phyloP scores from a whole-genome alignment of 1,139 yeast genomes.

The Diutina pseudorugosa region DNA sequence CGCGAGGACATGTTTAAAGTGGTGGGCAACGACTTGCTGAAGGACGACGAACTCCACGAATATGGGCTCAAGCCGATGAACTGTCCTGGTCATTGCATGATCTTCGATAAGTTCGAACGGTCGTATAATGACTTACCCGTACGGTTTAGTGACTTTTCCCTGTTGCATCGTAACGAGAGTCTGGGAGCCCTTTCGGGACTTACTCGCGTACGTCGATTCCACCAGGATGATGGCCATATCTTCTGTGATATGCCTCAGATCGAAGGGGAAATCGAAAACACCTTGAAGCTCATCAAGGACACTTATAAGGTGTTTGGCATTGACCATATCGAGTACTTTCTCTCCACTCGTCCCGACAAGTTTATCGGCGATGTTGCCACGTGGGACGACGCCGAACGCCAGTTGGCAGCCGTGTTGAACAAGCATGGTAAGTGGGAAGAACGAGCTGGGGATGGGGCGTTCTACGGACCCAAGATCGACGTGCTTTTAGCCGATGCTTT shows the following conservation, averaged over 20 bases:
- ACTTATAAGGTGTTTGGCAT: slow-evolving; percentile 76
- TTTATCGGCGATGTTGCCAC: slow-evolving; percentile 72
- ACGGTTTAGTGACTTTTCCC: slow-evolving; percentile 84
- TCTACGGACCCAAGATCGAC: slow-evolving; percentile 95
- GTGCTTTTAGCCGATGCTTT: slow-evolving; percentile 74
- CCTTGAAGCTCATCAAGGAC: slow-evolving; percentile 63
- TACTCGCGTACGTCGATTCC: slow-evolving; percentile 91
- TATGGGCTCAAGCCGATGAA: slow-evolving; percentile 96
- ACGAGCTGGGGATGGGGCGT: slow-evolving; percentile 93
- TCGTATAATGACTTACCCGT: slow-evolving; percentile 86
- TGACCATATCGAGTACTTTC: slow-evolving; percentile 47
- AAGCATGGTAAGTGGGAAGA: slow-evolving; percentile 47
- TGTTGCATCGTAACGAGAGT: slow-evolving; percentile 89
- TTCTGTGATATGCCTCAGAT: slow-evolving; percentile 83
- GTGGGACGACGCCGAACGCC: slow-evolving; percentile 79
- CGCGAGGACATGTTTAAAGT: slow-evolving; percentile 91
- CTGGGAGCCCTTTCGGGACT: slow-evolving; percentile 91
- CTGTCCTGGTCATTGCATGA: slow-evolving; percentile 95
- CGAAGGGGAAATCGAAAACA: slow-evolving; percentile 60
- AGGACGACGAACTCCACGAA: slow-evolving; percentile 33
- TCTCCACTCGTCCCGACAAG: slow-evolving; percentile 83
- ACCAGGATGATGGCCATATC: slow-evolving; percentile 97
- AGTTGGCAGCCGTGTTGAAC: slow-evolving; percentile 54
- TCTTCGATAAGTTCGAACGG: slow-evolving; percentile 71
- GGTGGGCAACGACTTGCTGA: slow-evolving; percentile 27